Base-by-base conservation (phyloP, 257 asterid species). In the Forsythia viridissima region DNA sequence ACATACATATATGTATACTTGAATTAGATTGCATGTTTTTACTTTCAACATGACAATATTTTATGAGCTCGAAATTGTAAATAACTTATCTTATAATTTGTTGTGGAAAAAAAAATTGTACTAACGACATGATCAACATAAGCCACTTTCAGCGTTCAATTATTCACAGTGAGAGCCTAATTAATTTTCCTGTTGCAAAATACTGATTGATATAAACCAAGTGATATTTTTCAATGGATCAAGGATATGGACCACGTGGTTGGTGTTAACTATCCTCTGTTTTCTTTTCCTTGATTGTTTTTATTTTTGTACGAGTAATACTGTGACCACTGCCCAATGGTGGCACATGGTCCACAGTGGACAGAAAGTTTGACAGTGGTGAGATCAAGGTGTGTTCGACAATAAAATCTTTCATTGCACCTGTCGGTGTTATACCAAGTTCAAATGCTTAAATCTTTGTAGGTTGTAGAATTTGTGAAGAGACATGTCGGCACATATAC, bases 381-480 rank as follows among this genome's bases (percentile, higher is more conserved):
- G 24, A 37, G 10, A 8, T n/a, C 55, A 43, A 39, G 43, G 51
- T 13, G 51, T 70, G 76, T 44, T 73, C 76, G 59, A 66, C 24
- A 20, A 13, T 68, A 8, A 43, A 16, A 69, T 21, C 9, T n/a
- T 57, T 74, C 76, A 44, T 44, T 71, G 67, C 51, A 71, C 24
- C 11, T 38, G 8, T 57, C 30, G 16, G 77, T 82, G 57, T 71
- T 63, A 44, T 24, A 69, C 71, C 63, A 75, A 78, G 48, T n/a
- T 67, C 38, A 43, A 36, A 71, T 78, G 69, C 63, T 37, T 61
- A 52, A 46, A 75, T 76, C 82, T 46, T 39, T 76, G 81, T 81
- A 95, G 99, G 99, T 95, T 48, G n/a, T 87, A 18, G 94, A 96
- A 71, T 96, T 96, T 79, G 94, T 96, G 76, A 90, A 88, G 93